These are phyloP conservation scores for Polysphondylium violaceum DNA, from an alignment of 78 protist species.

Conservation along the genomic window DNA sequence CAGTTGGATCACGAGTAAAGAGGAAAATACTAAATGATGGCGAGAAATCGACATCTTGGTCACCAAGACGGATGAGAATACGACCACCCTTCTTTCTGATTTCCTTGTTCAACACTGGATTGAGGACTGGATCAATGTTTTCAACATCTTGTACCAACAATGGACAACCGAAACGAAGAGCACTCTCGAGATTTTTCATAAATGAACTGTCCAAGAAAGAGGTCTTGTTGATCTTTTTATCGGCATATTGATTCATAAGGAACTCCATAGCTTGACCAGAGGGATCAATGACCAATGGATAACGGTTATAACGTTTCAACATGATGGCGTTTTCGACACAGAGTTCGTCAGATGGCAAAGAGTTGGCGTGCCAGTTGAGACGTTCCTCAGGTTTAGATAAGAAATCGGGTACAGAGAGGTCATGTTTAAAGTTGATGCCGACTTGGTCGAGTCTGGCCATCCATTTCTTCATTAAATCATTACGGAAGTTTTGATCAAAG, in stretches of 20 bases:
- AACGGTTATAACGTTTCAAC: slow-evolving; percentile 95
- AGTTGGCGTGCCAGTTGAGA: slow-evolving; percentile 86
- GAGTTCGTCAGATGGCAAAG: slow-evolving; percentile 96
- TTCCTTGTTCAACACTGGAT: slow-evolving; percentile 97
- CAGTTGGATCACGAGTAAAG: slow-evolving; percentile 92
- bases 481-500: slow-evolving; percentile 85
- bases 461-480: slow-evolving; percentile 84
- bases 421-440: slow-evolving; percentile 63
- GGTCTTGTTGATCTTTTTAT: slow-evolving; percentile 85
- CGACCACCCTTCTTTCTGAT: slow-evolving; percentile 93
- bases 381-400: slow-evolving; percentile 89
- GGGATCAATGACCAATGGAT: slow-evolving; percentile 99
- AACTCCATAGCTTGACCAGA: slow-evolving; percentile 95
- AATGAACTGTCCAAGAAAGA: slow-evolving; percentile 91
- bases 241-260: slow-evolving; percentile 84
- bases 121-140: slow-evolving; percentile 96
- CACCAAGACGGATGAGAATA: slow-evolving; percentile 94
- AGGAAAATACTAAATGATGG: slow-evolving; percentile 96
- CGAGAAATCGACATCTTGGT: slow-evolving; percentile 96
- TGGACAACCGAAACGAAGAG: slow-evolving; percentile 94
- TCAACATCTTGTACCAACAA: slow-evolving; percentile 98
- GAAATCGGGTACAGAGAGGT: slow-evolving; percentile 88
- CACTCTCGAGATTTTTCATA: slow-evolving; percentile 91
- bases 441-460: slow-evolving; percentile 63
- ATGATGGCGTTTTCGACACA: slow-evolving; percentile 98